Evolutionary conservation across 2,329 filamentous ascomycete genomes (phyloP).

Genomic region (Colletotrichum orbiculare): DNA sequence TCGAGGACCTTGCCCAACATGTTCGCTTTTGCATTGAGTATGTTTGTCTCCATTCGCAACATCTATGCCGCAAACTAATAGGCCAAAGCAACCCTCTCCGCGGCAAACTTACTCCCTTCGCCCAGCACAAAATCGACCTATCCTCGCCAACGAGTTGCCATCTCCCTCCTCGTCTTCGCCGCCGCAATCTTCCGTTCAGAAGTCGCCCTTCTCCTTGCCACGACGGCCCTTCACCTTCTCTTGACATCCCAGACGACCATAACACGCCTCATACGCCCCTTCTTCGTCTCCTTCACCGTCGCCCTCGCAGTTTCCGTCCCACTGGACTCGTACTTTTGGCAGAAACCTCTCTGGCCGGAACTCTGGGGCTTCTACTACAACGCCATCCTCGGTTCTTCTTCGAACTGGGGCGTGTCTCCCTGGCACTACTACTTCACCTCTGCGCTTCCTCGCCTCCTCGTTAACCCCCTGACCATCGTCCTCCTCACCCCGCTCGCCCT

Average conservation of each 20-base stretch:
- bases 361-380: constrained; percentile 92
- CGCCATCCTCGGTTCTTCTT: constrained; percentile 83
- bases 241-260: constrained; percentile 63
- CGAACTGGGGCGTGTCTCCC: constrained; percentile 87
- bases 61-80: constrained; percentile 1
- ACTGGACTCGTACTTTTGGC: constrained; percentile 96
- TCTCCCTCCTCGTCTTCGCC: constrained; percentile 82
- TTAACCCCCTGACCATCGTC: constrained; percentile 78
- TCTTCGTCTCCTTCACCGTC: constrained; percentile 71
- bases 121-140: constrained; percentile 42
- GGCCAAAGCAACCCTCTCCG: constrained; percentile 71
- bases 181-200: constrained; percentile 91
- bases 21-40: constrained; percentile 91
- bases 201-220: constrained; percentile 81
- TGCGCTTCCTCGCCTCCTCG: constrained; percentile 82
- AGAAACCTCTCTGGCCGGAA: constrained; percentile 88
- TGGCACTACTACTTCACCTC: constrained; percentile 89
- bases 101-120: constrained; percentile 57
- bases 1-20: constrained; percentile 94
- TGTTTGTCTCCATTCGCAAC: constrained; percentile 45
- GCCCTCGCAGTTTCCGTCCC: constrained; percentile 77
- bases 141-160: constrained; percentile 68
- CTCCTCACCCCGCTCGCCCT: constrained; percentile 67
- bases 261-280: constrained; percentile 72
- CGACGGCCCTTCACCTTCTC: constrained; percentile 74